Base-by-base conservation (phyloP, 2,329 filamentous ascomycete genomes). In the Neofusicoccum sp. region DNA sequence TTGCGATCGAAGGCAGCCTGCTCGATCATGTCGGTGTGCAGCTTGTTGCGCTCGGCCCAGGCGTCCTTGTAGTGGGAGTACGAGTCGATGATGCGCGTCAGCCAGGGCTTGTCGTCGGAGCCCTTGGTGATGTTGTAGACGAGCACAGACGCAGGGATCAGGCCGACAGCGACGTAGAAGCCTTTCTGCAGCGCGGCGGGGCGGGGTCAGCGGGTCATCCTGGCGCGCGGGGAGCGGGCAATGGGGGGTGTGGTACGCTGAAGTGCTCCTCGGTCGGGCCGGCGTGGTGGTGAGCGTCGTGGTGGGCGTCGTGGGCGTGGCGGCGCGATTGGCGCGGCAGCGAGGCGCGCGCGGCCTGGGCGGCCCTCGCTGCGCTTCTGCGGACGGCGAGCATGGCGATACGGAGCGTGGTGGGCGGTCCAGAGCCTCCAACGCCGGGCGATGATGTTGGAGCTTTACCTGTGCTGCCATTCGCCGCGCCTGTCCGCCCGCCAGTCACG, bases 1-100 rank as follows among this genome's bases (percentile, higher is more conserved):
- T 86, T 83, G 63, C 84, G 77, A 71, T 89, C 86, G 54, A 78
- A 75, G 36, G 83, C 86, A 26, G 86, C 86, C 74, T 84, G 82
- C 76, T 89, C 85, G 64, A 88, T 75, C 65, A 83, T 81, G 62
- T 78, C 76, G 9, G 83, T 84, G 73, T 87, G 86, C 56, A 87
- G 69, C 59, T 82, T 80, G 69, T 88, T 89, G 66, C 81, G 78
- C 66, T 79, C 75, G 58, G 80, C 80, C 73, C 80, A 84, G 43
- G 76, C 28, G 70, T 83, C 79, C 67, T 84, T 78, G 61, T 79
- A 80, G 24, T 80, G 74, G 36, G 79, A 79, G 72, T 83, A 87
- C 65, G 80, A 80, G 65, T 81, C 74, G 69, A 89, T 85, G 68
- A 84, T 62, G 58, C 78, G 72, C 33, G 80, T 79, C 62, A 84